Percentiles rank a stretch among this genome's conserved stretches.
Conservation (phyloP, 1,139 yeast genomes). For the Candida pseudoviswanathii region DNA sequence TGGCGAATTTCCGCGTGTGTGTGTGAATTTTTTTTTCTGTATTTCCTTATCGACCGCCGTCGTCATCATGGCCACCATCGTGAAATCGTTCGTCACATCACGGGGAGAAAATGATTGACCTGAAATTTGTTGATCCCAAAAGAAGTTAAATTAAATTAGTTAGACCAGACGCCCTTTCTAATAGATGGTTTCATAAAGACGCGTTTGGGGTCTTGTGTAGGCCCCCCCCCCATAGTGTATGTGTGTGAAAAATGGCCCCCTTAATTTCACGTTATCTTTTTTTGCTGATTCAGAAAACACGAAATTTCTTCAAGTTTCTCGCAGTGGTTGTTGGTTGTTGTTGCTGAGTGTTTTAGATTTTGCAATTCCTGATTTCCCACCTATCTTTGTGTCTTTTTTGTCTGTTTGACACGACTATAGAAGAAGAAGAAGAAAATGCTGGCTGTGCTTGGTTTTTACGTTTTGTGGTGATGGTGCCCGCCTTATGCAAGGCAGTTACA, state of each 20-base stretch:
- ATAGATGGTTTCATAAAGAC: no score
- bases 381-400: background rate
- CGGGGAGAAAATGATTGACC: background rate
- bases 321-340: background rate
- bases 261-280: no score
- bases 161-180: background rate
- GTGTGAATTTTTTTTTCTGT: no score
- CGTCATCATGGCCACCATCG: background rate
- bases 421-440: background rate
- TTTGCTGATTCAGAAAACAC: no score
- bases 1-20: no score
- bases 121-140: background rate
- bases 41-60: background rate
- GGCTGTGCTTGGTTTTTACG: background rate
- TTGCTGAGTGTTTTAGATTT: no score
- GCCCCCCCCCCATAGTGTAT: no score
- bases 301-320: background rate
- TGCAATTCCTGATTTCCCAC: background rate
- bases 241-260: no score
- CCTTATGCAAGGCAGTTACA: background rate
- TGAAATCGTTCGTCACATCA: no score
- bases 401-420: background rate
- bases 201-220: no score
- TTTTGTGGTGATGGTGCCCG: conserved; percentile 1
- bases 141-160: no score